Evolutionary conservation across 805 yeast species (phyloP), one percentile per base, ranked within the genome.

Genomic region (Grigorovia transvaalensis): DNA sequence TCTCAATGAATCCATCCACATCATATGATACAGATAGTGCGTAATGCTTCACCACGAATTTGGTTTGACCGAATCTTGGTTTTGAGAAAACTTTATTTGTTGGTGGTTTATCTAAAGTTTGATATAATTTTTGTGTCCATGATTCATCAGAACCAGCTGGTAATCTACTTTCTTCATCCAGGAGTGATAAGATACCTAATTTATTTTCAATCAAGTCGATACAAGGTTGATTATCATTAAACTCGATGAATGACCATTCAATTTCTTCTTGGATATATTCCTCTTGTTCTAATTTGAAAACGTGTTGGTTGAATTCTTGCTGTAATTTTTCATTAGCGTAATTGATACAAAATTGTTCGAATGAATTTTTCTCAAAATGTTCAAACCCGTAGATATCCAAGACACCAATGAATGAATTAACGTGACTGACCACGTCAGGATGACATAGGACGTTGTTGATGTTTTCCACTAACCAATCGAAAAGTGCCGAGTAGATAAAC

Each of bases 381-480:
- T 91, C 99, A 68, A 91, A 91, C 23, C 99, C 99, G 65, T 91
- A 91, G 60, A 91, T 91, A 83, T 91, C 99, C 61, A 91, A 77
- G 33, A 91, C 98, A 68, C 99, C 99, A 62, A 91, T 91, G 61
- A 91, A 93, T 1, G 88, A 78, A 46, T 76, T 71, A 51, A 84
- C 76, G 41, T 81, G 70, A 23, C 73, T 71, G 44, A 74, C 77
- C 40, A 88, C 79, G 46, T 80, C 84, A 19, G 84, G 82, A 1
- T 91, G 82, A 64, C 93, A 86, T 62, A 91, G 77, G 63, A 88
- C 95, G 20, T 77, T 67, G 68, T 91, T 91, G 57, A 89, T 86
- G 58, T 82, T 82, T 48, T 78, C 82, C 23, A 90, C 98, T 54
- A 91, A 78, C 99, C 99, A 91, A 64, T 91, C 98, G 60, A 91